phyloP scores from a whole-genome alignment of 306 rosid genomes.

The Castanopsis chinensis region DNA sequence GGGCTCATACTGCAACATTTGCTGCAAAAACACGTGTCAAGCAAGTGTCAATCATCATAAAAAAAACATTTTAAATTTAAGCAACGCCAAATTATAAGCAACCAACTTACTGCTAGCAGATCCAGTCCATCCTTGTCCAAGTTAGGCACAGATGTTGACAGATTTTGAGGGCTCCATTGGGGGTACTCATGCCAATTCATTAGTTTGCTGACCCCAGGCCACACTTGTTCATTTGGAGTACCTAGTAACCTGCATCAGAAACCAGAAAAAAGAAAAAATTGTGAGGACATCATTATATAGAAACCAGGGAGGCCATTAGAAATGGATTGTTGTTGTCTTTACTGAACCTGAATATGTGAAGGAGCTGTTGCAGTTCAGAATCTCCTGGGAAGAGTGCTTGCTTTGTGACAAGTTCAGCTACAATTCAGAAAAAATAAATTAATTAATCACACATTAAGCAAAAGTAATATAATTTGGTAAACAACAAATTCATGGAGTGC shows the following conservation, averaged over 20 bases:
- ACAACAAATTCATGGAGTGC: neutral
- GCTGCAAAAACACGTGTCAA: conserved; percentile 33
- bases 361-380: conserved; percentile 97
- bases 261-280: neutral
- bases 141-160: conserved; percentile 62
- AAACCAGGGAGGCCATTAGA: neutral
- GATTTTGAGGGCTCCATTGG: conserved; percentile 75
- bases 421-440: neutral
- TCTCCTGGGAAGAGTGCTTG: conserved; percentile 91
- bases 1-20: conserved; percentile 88
- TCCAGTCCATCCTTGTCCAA: conserved; percentile 69
- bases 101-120: conserved; percentile 52
- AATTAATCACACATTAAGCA: neutral
- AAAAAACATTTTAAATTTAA: neutral
- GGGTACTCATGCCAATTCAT: conserved; percentile 98
- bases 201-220: conserved; percentile 94
- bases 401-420: conserved; percentile 87
- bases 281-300: neutral
- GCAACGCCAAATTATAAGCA: neutral
- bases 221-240: conserved; percentile 82
- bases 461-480: neutral
- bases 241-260: conserved; percentile 64
- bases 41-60: neutral
- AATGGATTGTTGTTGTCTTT: neutral
- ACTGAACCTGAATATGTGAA: conserved; percentile 79